A percentile compares a stretch with the other conserved stretches of the same genome.
Conservation (phyloP, 805 yeast genomes). For the Kazachstania viticola region DNA sequence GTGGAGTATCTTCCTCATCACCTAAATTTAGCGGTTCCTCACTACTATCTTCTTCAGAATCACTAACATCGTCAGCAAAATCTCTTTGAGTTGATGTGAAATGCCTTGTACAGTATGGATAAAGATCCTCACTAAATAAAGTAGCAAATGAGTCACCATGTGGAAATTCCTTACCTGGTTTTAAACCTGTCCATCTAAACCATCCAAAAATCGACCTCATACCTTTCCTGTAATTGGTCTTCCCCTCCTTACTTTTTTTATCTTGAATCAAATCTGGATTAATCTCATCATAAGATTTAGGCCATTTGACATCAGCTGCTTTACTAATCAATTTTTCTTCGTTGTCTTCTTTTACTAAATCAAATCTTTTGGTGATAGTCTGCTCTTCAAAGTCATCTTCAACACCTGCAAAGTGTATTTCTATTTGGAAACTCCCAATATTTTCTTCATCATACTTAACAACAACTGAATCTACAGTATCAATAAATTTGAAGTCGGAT, state of each 20-base stretch:
- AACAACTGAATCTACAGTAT: conserved; percentile 49
- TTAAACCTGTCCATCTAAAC: conserved; percentile 74
- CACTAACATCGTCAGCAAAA: conserved; percentile 44
- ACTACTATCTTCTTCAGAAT: conserved; percentile 19
- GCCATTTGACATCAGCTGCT: conserved; percentile 56
- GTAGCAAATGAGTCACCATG: conserved; percentile 70
- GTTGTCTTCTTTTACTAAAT: conserved; percentile 20
- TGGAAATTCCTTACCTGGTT: conserved; percentile 67
- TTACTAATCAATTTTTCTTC: conserved; percentile 41
- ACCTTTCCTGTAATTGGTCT: conserved; percentile 52
- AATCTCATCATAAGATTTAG: conserved; percentile 41
- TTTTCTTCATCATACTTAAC: conserved; percentile 38
- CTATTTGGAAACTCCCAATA: conserved; percentile 48
- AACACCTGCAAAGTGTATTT: conserved; percentile 42
- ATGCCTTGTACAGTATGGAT: conserved; percentile 74
- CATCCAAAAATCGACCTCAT: conserved; percentile 82
- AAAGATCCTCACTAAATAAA: conserved; percentile 65
- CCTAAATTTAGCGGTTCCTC: conserved; percentile 12
- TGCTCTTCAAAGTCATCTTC: conserved; percentile 44
- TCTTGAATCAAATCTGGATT: conserved; percentile 42
- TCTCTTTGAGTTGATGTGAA: conserved; percentile 66
- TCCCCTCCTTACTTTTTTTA: conserved; percentile 38
- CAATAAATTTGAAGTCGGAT: conserved; percentile 69
- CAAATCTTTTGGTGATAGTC: conserved; percentile 48
- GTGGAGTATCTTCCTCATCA: conserved; percentile 1